phyloP scores from a whole-genome alignment of 805 yeast species.

The Yamadazyma endophytica region DNA sequence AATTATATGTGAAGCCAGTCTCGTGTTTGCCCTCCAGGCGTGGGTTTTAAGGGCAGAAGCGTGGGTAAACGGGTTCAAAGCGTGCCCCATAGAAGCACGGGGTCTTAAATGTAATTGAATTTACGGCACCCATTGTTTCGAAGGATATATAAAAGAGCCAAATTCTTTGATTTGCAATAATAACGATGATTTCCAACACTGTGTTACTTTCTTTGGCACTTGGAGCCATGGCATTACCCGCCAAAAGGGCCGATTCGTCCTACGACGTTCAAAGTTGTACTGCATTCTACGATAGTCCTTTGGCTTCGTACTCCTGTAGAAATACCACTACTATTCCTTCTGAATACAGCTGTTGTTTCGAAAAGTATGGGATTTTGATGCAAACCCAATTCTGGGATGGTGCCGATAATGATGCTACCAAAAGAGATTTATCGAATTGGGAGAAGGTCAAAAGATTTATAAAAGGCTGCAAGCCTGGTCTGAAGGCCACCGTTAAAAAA shows the following conservation, averaged over 20 bases:
- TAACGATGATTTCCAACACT: slow-evolving; percentile 3
- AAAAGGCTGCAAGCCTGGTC: not conserved
- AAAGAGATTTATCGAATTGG: slow-evolving; percentile 2
- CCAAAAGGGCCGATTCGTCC: no score
- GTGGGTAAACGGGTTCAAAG: no score
- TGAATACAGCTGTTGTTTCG: slow-evolving; percentile 66
- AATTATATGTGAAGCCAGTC: no score
- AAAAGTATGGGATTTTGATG: slow-evolving; percentile 75
- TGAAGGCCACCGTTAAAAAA: slow-evolving; percentile 6
- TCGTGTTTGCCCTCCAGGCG: no score
- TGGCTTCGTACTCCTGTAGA: slow-evolving; percentile 10
- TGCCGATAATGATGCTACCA: slow-evolving; percentile 5
- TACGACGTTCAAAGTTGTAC: not conserved
- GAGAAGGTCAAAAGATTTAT: slow-evolving; percentile 1
- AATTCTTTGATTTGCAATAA: not conserved
- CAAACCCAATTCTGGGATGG: slow-evolving; percentile 90
- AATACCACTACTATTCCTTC: slow-evolving; percentile 36
- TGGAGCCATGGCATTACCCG: slow-evolving; percentile 1
- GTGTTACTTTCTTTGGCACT: slow-evolving; percentile 2
- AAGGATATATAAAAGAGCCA: no score
- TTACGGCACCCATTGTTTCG: no score
- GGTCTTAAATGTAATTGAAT: no score
- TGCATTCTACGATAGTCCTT: not conserved
- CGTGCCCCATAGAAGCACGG: no score
- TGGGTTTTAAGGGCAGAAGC: no score